These are phyloP conservation scores for Zygoascus biomembranicola DNA, from an alignment of 805 yeast genomes.

Conservation along the genomic window DNA sequence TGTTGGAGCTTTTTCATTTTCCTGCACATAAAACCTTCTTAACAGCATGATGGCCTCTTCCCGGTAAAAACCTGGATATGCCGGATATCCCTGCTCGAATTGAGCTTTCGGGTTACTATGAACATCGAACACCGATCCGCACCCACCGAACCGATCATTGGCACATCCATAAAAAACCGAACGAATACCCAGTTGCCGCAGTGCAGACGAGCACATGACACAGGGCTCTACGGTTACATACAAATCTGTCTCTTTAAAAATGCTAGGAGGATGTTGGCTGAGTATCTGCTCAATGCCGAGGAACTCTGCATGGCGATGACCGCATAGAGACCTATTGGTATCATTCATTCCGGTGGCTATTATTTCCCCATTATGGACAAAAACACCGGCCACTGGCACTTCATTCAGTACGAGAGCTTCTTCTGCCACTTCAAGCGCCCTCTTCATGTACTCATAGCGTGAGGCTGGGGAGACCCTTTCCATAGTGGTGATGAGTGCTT, in stretches of 20 bases:
- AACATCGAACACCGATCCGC: slow-evolving; percentile 72
- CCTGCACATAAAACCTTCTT: slow-evolving; percentile 75
- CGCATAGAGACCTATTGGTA: slow-evolving; percentile 71
- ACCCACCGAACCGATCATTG: slow-evolving; percentile 94
- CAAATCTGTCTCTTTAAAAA: slow-evolving; percentile 50
- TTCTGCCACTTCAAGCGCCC: slow-evolving; percentile 41
- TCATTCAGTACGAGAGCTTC: slow-evolving; percentile 59
- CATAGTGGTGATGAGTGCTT: neutral
- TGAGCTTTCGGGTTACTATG: slow-evolving; percentile 35
- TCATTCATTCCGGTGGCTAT: slow-evolving; percentile 76
- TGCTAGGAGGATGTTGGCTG: slow-evolving; percentile 23
- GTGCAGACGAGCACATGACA: slow-evolving; percentile 92
- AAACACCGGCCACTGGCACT: slow-evolving; percentile 80
- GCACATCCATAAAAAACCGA: slow-evolving; percentile 85
- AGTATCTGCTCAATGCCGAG: slow-evolving; percentile 58
- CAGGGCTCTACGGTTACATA: slow-evolving; percentile 98
- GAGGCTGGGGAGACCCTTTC: neutral
- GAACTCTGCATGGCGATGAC: slow-evolving; percentile 90
- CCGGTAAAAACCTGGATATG: slow-evolving; percentile 70
- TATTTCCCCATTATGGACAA: slow-evolving; percentile 46
- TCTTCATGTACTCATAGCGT: slow-evolving; percentile 26
- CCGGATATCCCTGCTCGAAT: slow-evolving; percentile 35
- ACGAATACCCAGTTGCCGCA: slow-evolving; percentile 68
- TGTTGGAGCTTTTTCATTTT: slow-evolving; percentile 77
- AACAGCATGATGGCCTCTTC: slow-evolving; percentile 77